Evolutionary conservation across 352 stramenopile species (phyloP).

Genomic region (Phytophthora podocarpi): DNA sequence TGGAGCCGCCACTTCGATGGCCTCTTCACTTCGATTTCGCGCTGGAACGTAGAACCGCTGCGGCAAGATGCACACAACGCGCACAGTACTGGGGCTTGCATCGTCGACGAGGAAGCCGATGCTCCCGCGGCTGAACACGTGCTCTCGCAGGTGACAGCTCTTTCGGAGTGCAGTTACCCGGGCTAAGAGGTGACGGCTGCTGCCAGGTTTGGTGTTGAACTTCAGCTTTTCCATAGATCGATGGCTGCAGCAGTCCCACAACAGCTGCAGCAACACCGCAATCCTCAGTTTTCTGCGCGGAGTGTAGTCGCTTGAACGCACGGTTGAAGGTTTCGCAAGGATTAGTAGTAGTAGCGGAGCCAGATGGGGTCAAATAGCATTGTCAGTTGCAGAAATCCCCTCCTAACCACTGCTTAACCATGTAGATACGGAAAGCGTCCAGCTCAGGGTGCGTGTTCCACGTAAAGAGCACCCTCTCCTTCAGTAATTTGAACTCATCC

Average conservation of each 20-base stretch:
- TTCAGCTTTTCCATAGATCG: not conserved
- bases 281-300: not conserved
- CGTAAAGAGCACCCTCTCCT: not conserved
- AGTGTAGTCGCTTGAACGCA: slow-evolving; percentile 1
- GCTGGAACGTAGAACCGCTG: not conserved
- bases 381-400: not conserved
- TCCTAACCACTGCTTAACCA: slow-evolving; percentile 4
- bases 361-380: not conserved
- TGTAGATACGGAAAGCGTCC: not conserved
- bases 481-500: not conserved
- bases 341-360: not conserved
- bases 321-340: slow-evolving; percentile 1
- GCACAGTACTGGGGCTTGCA: not conserved
- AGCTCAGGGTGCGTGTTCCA: not conserved
- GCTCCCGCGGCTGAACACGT: not conserved
- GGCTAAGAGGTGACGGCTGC: not conserved
- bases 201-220: not conserved
- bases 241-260: not conserved
- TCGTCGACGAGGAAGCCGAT: slow-evolving; percentile 3
- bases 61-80: not conserved
- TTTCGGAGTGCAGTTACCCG: not conserved
- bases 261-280: not conserved
- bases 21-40: not conserved
- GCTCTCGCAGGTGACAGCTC: not conserved
- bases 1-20: not conserved